A percentile compares a stretch with the other conserved stretches of the same genome.
Conservation (phyloP, 192 early-diverging fungal species). For the Bifiguratus adelaidae region DNA sequence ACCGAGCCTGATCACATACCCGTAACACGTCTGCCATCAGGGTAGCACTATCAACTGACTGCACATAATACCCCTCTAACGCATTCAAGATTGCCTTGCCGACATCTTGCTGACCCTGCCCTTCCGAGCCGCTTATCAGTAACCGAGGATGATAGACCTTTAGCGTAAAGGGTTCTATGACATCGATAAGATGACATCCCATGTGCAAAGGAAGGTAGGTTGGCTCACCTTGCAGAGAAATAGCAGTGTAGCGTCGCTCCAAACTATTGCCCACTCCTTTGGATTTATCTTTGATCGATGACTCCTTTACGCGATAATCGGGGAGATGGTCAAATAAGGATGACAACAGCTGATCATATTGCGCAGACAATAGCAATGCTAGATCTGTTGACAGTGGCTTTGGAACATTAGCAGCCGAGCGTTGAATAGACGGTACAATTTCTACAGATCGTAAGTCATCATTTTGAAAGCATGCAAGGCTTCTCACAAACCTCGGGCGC, state of each 20-base stretch:
- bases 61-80: slow-evolving; percentile 46
- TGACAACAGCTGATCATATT: slow-evolving; percentile 8
- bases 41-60: slow-evolving; percentile 40
- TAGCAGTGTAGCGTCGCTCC: too few relatives aligned
- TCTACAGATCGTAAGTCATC: not conserved
- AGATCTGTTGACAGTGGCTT: slow-evolving; percentile 28
- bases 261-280: too few relatives aligned
- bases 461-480: not conserved
- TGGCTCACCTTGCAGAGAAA: too few relatives aligned
- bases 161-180: too few relatives aligned
- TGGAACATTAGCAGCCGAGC: slow-evolving; percentile 25
- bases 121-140: slow-evolving; percentile 39
- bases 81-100: slow-evolving; percentile 38
- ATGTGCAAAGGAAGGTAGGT: too few relatives aligned
- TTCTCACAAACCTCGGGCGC: slow-evolving; percentile 11
- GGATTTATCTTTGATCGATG: slow-evolving; percentile 5
- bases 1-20: slow-evolving; percentile 5
- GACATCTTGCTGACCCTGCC: slow-evolving; percentile 48
- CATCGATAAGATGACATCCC: too few relatives aligned
- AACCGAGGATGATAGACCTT: slow-evolving; percentile 49
- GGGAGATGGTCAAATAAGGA: slow-evolving; percentile 10
- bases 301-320: not conserved
- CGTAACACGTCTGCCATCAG: slow-evolving; percentile 29
- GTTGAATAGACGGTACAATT: slow-evolving; percentile 30
- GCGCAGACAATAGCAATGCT: slow-evolving; percentile 17